A percentile compares a stretch with the other conserved stretches of the same genome.
Conservation (phyloP, 2,329 filamentous ascomycete genomes). For the Fusarium denticulatum region DNA sequence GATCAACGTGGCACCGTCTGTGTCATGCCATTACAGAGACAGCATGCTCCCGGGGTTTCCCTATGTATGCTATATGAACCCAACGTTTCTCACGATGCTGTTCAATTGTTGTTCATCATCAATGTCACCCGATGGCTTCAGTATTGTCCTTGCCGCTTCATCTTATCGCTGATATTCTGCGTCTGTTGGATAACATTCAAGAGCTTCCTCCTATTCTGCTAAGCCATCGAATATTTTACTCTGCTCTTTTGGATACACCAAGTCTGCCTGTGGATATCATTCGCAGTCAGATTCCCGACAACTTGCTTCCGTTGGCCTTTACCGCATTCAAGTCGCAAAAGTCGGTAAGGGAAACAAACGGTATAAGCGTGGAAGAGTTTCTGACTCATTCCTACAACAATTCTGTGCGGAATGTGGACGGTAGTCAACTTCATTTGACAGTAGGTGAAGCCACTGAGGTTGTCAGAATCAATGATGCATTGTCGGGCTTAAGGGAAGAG, state of each 20-base stretch:
- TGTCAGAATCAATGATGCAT: constrained; percentile 19
- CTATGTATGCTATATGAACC: not conserved
- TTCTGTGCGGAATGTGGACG: constrained; percentile 10
- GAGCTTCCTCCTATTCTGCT: constrained; percentile 29
- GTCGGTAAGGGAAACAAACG: constrained; percentile 4
- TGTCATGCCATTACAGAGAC: constrained; percentile 25
- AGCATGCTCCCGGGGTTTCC: not conserved
- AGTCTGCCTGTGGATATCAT: constrained; percentile 31
- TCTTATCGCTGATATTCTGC: constrained; percentile 36
- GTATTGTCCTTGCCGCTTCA: constrained; percentile 37
- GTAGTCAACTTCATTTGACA: constrained; percentile 7
- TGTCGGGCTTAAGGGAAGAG: constrained; percentile 10
- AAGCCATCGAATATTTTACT: constrained; percentile 38
- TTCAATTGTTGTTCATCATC: not conserved
- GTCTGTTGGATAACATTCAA: constrained; percentile 26
- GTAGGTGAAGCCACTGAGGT: constrained; percentile 30
- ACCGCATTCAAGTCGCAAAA: constrained; percentile 27
- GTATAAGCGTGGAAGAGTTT: constrained; percentile 13
- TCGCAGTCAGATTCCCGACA: constrained; percentile 27
- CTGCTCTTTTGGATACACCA: constrained; percentile 32
- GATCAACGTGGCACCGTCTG: constrained; percentile 18
- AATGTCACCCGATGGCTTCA: constrained; percentile 25
- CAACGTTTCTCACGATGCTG: not conserved
- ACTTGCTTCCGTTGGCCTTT: constrained; percentile 27
- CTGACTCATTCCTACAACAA: constrained; percentile 26